These are phyloP conservation scores for Strigomonas galati DNA, from an alignment of 208 protist genomes.

Conservation along the genomic window DNA sequence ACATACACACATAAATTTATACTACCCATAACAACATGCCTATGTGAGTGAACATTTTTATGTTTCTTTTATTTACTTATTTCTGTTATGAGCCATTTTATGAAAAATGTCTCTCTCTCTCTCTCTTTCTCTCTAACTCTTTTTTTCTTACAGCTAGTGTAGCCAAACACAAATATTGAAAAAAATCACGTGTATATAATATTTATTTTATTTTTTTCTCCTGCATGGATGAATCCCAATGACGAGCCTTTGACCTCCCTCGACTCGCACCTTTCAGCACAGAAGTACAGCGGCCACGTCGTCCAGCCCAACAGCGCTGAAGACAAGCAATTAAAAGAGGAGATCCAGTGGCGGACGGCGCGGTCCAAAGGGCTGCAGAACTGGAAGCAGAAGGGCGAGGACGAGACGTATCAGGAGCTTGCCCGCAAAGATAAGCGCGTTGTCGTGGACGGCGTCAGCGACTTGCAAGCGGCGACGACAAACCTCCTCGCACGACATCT, in stretches of 20 bases:
- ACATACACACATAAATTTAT: too few relatives aligned
- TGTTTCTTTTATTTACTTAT: conserved; percentile 1
- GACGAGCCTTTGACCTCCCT: conserved; percentile 1
- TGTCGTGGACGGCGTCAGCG: conserved; percentile 27
- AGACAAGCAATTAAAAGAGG: neutral
- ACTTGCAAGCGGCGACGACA: conserved; percentile 22
- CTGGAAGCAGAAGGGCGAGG: conserved; percentile 7
- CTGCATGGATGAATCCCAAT: conserved; percentile 1
- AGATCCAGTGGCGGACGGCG: neutral
- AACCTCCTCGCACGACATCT: conserved; percentile 25
- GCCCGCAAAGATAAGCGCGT: conserved; percentile 10
- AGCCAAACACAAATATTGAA: too few relatives aligned
- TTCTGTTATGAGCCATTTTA: too few relatives aligned
- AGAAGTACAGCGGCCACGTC: neutral
- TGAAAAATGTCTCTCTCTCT: conserved; percentile 7
- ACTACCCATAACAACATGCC: neutral
- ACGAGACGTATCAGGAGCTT: conserved; percentile 15
- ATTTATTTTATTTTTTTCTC: conserved; percentile 7
- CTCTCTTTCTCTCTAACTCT: conserved; percentile 5
- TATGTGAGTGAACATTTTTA: neutral
- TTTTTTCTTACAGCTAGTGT: neutral
- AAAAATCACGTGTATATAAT: too few relatives aligned
- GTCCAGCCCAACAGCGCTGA: neutral
- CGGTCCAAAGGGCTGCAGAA: neutral
- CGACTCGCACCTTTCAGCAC: neutral